Evolutionary conservation across 1,139 yeast species (phyloP), one percentile per base, ranked within the genome.

Genomic region (Hemisphaericaspora subhashii): DNA sequence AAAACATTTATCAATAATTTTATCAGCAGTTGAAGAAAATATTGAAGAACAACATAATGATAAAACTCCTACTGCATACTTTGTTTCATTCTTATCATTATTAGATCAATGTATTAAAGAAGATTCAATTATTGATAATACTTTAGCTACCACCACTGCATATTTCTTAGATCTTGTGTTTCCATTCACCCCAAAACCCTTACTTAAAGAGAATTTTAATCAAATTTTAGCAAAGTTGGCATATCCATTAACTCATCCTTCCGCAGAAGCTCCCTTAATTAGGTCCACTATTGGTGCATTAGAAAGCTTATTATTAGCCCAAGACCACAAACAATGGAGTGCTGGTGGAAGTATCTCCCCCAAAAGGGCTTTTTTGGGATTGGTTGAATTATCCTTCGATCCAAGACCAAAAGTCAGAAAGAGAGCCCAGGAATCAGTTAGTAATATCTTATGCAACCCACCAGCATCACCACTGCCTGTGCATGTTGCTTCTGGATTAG

Each of bases 381-480:
- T 94, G 43, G 66, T 92, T 45, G 90, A 88, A 54, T 72, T 89
- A 47, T 78, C 92, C 0, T 66, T 86, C 39, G 98, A 94, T 60
- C 83, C 87, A 32, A 78, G 98, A 58, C 98, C 99, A 24, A 94
- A 94, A 56, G 95, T 94, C 10, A 81, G 99, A 62, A 88, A 86
- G 77, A 81, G 97, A 68, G 96, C 98, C 2, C 86, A 84, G 52
- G 98, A 92, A 43, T 86, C 97, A 2, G 73, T 92, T 15, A 64
- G 74, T 35, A 73, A 68, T 5, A 68, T 92, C 23, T 67, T 92
- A 47, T 47, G 65, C 4, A 74, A 74, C 48, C 90, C 94, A 12
- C 96, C 96, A 10, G 77, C 88, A 0, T 84, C 90, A n/a, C 94
- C 96, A 8, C 70, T 81, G 12, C 74, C 83, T 6, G 82, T 77